A percentile compares a stretch with the other conserved stretches of the same genome.
Evolutionary conservation across 768 basidiomycete species (phyloP).

Genomic region (Podaxis sp.): DNA sequence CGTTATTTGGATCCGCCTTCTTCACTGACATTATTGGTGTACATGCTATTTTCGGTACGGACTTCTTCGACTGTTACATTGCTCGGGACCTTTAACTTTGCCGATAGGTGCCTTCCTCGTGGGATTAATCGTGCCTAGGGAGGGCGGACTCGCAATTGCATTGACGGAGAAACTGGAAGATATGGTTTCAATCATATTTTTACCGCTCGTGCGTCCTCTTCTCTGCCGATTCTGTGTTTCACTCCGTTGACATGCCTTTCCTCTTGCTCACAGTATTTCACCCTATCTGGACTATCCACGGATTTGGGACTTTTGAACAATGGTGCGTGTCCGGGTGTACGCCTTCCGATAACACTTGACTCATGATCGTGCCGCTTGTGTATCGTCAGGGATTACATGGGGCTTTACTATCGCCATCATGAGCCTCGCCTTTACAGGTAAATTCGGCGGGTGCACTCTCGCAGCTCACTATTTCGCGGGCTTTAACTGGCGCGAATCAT

Average conservation of each 20-base stretch:
- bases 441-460: conserved; percentile 81
- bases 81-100: too few relatives aligned
- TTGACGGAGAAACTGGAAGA: conserved; percentile 98
- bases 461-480: conserved; percentile 64
- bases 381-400: conserved; percentile 68
- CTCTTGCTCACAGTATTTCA: conserved; percentile 66
- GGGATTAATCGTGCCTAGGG: conserved; percentile 79
- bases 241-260: conserved; percentile 6
- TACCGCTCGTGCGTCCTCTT: conserved; percentile 63
- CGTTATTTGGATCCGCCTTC: conserved; percentile 84
- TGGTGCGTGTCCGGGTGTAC: conserved; percentile 35
- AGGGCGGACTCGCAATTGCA: conserved; percentile 80
- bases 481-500: conserved; percentile 76
- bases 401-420: conserved; percentile 82
- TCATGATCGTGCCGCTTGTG: too few relatives aligned
- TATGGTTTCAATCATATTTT: conserved; percentile 84
- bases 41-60: conserved; percentile 81
- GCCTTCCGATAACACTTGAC: neutral
- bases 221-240: neutral
- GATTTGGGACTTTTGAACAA: conserved; percentile 80
- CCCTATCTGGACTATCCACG: conserved; percentile 86
- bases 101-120: conserved; percentile 70
- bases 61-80: neutral
- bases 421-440: conserved; percentile 74
- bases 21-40: conserved; percentile 93